A percentile compares a stretch with the other conserved stretches of the same genome.
These are phyloP conservation scores for Pichia inconspicua DNA, from an alignment of 1,139 yeast species.

Conservation along the genomic window DNA sequence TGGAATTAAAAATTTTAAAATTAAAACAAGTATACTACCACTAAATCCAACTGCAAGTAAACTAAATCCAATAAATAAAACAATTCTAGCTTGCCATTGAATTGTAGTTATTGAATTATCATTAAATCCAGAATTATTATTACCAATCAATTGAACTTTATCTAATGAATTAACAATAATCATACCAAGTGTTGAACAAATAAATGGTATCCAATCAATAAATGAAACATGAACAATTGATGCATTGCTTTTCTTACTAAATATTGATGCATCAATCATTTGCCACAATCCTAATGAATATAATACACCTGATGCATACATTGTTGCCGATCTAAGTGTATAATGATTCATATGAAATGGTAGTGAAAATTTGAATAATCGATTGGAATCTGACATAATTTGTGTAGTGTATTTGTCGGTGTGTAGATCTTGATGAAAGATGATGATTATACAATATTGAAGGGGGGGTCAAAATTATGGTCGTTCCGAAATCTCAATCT, in stretches of 20 bases:
- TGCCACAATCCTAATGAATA: conserved; percentile 89
- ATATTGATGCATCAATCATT: conserved; percentile 81
- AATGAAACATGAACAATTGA: conserved; percentile 81
- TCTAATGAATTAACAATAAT: conserved; percentile 86
- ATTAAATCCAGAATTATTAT: conserved; percentile 28
- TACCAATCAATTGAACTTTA: conserved; percentile 60
- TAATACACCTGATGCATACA: conserved; percentile 64
- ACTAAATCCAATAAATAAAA: conserved; percentile 86
- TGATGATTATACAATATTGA: no score
- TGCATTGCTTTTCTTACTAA: conserved; percentile 77
- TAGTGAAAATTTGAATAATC: conserved; percentile 49
- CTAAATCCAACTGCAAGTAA: conserved; percentile 91
- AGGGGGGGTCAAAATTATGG: no score
- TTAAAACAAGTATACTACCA: conserved; percentile 82
- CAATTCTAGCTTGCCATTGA: conserved; percentile 91
- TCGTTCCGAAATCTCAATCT: no score
- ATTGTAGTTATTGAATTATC: conserved; percentile 39
- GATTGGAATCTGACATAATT: conserved; percentile 6
- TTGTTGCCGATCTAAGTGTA: conserved; percentile 69
- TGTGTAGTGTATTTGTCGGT: no score
- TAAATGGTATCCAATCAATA: conserved; percentile 91
- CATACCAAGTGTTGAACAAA: conserved; percentile 87
- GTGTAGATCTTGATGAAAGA: no score
- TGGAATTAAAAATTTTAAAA: conserved; percentile 74
- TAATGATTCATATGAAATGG: conserved; percentile 47